A percentile compares a stretch with the other conserved stretches of the same genome.
Evolutionary conservation across 768 basidiomycete genomes (phyloP).

Genomic region (Lactarius psammicola): DNA sequence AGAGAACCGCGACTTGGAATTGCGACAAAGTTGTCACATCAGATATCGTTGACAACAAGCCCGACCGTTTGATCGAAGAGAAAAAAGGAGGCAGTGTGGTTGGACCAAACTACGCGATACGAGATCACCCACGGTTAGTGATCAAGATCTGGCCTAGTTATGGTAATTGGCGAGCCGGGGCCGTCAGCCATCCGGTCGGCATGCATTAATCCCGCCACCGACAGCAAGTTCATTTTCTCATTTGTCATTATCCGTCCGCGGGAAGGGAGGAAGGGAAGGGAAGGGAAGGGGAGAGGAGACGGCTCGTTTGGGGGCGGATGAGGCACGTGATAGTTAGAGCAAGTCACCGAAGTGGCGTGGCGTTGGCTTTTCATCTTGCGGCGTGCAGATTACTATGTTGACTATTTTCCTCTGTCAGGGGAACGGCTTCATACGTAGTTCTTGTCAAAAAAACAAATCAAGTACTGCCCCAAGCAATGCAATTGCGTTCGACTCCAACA

Average conservation of each 20-base stretch:
- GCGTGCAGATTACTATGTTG: slow-evolving; percentile 6
- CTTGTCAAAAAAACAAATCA: slow-evolving; percentile 3
- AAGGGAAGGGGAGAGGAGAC: slow-evolving; percentile 10
- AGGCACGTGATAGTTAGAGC: slow-evolving; percentile 8
- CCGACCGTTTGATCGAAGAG: not conserved
- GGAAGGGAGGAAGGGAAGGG: not conserved
- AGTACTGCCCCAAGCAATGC: not conserved
- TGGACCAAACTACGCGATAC: not conserved
- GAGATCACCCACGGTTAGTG: not conserved
- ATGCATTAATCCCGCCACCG: slow-evolving; percentile 2
- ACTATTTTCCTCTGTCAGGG: not conserved
- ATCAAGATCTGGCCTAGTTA: not conserved
- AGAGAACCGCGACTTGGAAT: slow-evolving; percentile 8
- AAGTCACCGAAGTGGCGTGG: slow-evolving; percentile 9
- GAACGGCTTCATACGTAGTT: slow-evolving; percentile 19
- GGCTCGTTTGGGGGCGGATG: slow-evolving; percentile 6
- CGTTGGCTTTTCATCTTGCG: slow-evolving; percentile 5
- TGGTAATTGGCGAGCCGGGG: not conserved
- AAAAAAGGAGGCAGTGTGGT: not conserved
- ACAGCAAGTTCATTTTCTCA: slow-evolving; percentile 12
- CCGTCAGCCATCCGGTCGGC: slow-evolving; percentile 15
- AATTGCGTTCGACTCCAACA: not conserved
- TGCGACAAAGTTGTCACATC: slow-evolving; percentile 23
- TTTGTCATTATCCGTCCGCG: slow-evolving; percentile 10
- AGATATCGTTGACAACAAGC: slow-evolving; percentile 22